Percentiles rank a stretch among this genome's conserved stretches.
These are phyloP conservation scores for Podospora australis DNA, from an alignment of 495 filamentous ascomycete species.

Conservation along the genomic window DNA sequence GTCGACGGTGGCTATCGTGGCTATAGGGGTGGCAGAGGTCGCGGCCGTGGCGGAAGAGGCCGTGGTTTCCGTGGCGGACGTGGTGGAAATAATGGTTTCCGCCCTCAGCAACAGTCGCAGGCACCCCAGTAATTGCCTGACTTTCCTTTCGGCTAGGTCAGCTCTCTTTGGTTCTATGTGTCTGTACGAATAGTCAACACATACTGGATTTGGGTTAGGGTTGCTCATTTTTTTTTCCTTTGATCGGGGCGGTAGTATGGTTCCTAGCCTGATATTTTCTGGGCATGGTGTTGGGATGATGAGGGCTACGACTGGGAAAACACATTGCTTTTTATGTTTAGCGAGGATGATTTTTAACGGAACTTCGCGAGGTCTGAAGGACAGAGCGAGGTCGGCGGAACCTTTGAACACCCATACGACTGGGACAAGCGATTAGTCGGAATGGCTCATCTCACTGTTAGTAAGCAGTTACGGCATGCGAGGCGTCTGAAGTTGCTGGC, in stretches of 20 bases:
- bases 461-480: too few relatives aligned
- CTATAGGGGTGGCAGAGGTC: conserved; percentile 63
- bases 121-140: conserved; percentile 21
- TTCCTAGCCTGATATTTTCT: neutral
- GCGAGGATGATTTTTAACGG: conserved; percentile 1
- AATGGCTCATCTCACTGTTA: too few relatives aligned
- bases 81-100: conserved; percentile 30
- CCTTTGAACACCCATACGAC: too few relatives aligned
- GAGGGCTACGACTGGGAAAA: conserved; percentile 1
- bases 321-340: neutral
- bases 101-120: conserved; percentile 12
- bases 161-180: conserved; percentile 1
- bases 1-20: conserved; percentile 80
- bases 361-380: neutral
- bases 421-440: too few relatives aligned
- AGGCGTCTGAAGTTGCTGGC: too few relatives aligned
- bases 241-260: neutral
- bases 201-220: conserved; percentile 12
- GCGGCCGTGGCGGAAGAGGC: conserved; percentile 57
- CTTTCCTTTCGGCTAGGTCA: neutral
- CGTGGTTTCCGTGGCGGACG: conserved; percentile 45
- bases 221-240: conserved; percentile 7
- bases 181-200: conserved; percentile 14
- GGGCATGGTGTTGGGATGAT: neutral
- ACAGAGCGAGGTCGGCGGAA: too few relatives aligned